Base-by-base conservation (phyloP, 1,139 yeast genomes). In the Pichia sp. region DNA sequence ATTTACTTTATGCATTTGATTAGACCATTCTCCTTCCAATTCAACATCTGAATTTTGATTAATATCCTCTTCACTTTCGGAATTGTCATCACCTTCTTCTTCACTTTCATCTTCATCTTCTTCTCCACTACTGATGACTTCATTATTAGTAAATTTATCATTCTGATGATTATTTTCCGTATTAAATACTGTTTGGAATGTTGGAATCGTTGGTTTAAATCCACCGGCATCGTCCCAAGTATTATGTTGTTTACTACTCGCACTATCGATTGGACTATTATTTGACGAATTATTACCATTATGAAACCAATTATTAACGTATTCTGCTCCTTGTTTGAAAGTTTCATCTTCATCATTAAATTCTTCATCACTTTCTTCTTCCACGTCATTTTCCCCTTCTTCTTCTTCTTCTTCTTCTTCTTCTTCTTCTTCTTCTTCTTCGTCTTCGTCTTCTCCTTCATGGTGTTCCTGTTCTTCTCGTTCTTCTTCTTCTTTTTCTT, bases 161-260 rank as follows among this genome's bases (percentile, higher is more conserved):
- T 37, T 37, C 36, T 29, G 40, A 41, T 27, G 31, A 40, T 30
- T 28, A 11, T n/a, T 20, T 34, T 34, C 28, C 12, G 8, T 11
- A 6, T 20, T 9, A 8, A 12, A 30, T 30, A 11, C 31, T 6
- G 10, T 30, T 12, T 8, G 31, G 6, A 8, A 6, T 30, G 31
- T 6, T 30, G 10, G 16, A 8, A 6, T 6, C 8, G 25, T 25
- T 31, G 42, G 42, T 24, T 9, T 12, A 29, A 39, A 39, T 6
- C 42, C 42, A 22, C 42, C 42, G 6, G 37, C 32, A 28, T 39
- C 37, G 5, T 12, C 32, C 42, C 42, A 39, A 4, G 37, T 33
- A n/a, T 25, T 39, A 23, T 39, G 16, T 16, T 16, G 16, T 16
- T 16, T 16, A 16, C 16, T 16, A 16, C 16, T 16, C 16, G 16